A percentile compares a stretch with the other conserved stretches of the same genome.
Evolutionary conservation across 371 early-diverging fungal genomes (phyloP).

Genomic region (Mucor velutinosus): DNA sequence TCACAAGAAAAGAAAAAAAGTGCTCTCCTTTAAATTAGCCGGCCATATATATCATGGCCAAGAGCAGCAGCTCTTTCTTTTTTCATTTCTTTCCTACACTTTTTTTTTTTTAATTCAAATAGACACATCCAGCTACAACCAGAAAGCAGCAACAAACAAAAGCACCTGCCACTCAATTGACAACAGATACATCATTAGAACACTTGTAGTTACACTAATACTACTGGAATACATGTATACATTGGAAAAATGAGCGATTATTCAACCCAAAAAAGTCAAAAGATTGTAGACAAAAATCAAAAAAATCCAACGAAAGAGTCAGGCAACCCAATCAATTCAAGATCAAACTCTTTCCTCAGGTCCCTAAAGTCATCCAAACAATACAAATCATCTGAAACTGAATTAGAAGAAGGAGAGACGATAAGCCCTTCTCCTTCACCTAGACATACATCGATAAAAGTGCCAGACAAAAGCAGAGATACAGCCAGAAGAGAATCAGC

Average conservation of each 20-base stretch:
- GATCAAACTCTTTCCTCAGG: background rate
- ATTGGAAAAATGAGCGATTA: background rate
- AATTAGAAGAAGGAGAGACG: conserved; percentile 33
- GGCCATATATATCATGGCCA: background rate
- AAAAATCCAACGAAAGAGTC: background rate
- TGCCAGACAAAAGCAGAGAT: background rate
- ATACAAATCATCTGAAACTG: conserved; percentile 13
- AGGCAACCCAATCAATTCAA: conserved; percentile 7
- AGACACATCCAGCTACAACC: background rate
- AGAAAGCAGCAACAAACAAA: background rate
- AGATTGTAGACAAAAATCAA: background rate
- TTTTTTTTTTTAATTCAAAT: background rate
- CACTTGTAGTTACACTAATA: background rate
- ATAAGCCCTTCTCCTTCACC: conserved; percentile 30
- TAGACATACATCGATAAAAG: background rate
- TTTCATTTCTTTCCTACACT: background rate
- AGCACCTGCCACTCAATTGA: background rate
- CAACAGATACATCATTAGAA: background rate
- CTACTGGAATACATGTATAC: background rate
- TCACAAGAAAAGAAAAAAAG: background rate
- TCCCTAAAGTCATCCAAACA: background rate
- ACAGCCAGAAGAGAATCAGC: background rate
- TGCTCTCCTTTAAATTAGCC: background rate
- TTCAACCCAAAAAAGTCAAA: background rate
- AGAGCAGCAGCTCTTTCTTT: background rate